phyloP scores from a whole-genome alignment of 306 rosid genomes.

The Sicyos edulis region DNA sequence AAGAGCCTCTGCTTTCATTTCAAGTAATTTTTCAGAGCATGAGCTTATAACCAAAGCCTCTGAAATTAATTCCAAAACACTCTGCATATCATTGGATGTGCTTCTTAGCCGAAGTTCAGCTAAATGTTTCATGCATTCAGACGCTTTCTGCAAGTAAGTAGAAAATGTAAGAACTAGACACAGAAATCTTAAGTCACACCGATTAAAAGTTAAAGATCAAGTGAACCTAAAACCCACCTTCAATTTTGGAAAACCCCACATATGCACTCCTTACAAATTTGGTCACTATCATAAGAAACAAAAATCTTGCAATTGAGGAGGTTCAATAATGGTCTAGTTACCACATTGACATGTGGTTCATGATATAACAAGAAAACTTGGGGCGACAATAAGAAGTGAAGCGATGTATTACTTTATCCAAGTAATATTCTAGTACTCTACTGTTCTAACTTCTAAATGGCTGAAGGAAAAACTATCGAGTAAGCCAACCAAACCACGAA shows the following conservation, averaged over 20 bases:
- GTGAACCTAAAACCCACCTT: neutral
- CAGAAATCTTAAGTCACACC: neutral
- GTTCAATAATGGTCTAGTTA: neutral
- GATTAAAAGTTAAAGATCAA: conserved; percentile 14
- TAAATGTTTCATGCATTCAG: conserved; percentile 46
- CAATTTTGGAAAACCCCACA: conserved; percentile 1
- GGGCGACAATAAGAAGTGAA: neutral
- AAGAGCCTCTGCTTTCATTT: conserved; percentile 88
- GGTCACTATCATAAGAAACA: conserved; percentile 8
- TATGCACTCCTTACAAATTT: neutral
- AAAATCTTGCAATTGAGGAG: neutral
- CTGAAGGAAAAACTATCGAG: conserved; percentile 3
- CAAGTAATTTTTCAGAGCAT: conserved; percentile 67
- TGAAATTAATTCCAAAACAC: conserved; percentile 55
- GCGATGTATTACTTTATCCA: conserved; percentile 1
- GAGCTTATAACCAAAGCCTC: conserved; percentile 66
- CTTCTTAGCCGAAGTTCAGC: conserved; percentile 54
- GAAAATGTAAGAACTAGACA: conserved; percentile 31
- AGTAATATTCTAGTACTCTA: neutral
- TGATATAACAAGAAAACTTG: neutral
- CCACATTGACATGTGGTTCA: neutral
- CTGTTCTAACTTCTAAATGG: neutral
- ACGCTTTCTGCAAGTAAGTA: conserved; percentile 63
- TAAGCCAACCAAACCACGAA: neutral
- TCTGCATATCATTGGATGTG: conserved; percentile 46